phyloP scores from a whole-genome alignment of 2,329 filamentous ascomycete species.

The Harringtonia lauricola region DNA sequence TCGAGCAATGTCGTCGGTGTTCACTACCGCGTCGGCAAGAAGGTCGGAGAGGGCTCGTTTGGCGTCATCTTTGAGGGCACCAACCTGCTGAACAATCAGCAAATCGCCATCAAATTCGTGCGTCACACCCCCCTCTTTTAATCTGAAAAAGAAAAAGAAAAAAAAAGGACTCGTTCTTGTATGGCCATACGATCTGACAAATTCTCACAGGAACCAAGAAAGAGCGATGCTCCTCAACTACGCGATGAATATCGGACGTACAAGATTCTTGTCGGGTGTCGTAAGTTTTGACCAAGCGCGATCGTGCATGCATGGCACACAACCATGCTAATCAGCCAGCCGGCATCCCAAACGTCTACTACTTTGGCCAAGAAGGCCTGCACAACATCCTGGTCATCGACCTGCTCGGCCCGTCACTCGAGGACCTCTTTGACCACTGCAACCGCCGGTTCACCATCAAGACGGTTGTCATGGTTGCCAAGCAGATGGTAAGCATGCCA shows the following conservation, averaged over 20 bases:
- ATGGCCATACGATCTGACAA: background rate
- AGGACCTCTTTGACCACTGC: conserved; percentile 96
- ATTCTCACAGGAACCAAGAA: conserved; percentile 70
- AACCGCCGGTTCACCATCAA: conserved; percentile 91
- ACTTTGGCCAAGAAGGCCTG: conserved; percentile 95
- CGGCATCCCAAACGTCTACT: conserved; percentile 98
- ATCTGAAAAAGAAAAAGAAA: no score
- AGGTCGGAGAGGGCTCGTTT: conserved; percentile 97
- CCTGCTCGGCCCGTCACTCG: conserved; percentile 83
- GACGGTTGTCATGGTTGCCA: conserved; percentile 98
- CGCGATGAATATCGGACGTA: conserved; percentile 98
- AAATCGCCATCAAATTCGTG: conserved; percentile 99
- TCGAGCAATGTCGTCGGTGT: conserved; percentile 97
- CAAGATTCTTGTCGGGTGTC: conserved; percentile 98
- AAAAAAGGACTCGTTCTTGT: no score
- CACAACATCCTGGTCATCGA: conserved; percentile 99
- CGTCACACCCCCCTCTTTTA: conserved; percentile 26
- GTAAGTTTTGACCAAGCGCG: no score
- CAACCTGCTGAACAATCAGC: conserved; percentile 96
- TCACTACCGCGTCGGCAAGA: conserved; percentile 97
- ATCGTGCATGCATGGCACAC: no score
- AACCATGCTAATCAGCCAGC: no score
- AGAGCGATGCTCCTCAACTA: conserved; percentile 95
- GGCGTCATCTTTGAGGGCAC: conserved; percentile 98
- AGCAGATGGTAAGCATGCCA: conserved; percentile 69